Base-by-base conservation (phyloP, 2,329 filamentous ascomycete species). In the Rutstroemia sp. region DNA sequence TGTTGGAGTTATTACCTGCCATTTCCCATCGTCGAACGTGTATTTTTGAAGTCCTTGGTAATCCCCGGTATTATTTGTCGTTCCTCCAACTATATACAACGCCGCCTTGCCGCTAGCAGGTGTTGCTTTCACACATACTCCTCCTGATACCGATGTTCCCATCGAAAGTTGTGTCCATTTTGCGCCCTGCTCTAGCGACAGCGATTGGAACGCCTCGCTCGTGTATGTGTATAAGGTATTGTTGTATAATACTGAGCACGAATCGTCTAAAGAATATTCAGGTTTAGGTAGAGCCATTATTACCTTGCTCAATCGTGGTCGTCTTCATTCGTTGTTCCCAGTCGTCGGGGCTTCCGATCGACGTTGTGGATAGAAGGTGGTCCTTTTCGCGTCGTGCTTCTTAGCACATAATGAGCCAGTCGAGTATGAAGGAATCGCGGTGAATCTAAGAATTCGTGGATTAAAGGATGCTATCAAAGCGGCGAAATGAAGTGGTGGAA, bases 201-300 rank as follows among this genome's bases (percentile, higher is more conserved):
- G 73, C 8, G 87, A 87, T 69, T 91, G 82, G 65, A 97, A 92
- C 27, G 83, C 88, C 48, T 81, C 73, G 8, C 83, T 73, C 5
- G 89, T 89, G 71, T 89, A 95, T 47, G 88, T 84, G 74, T 95
- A 97, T 53, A 97, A 82, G 12, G 84, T 90, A 70, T 91, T 85
- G 68, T 91, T 78, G 75, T 89, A 78, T 60, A 96, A 80, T 67
- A 87, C 82, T 57, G 91, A 90, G 73, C 92, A 97, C 67, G 89
- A 84, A 72, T 86, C 83, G 70, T 84, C 81, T 69, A 96, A 75
- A 60, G 85, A 76, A 68, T 83, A 78, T 53, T 80, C 75, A 52
- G 91, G 90, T 67, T 83, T 74, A 49, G 90, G 89, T 56, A 86
- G 76, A 54, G 56, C 47, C 68, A 70, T 69, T 55, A 48, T 62